Evolutionary conservation across 768 basidiomycete genomes (phyloP).

Genomic region (Clitopilus hobsonii): DNA sequence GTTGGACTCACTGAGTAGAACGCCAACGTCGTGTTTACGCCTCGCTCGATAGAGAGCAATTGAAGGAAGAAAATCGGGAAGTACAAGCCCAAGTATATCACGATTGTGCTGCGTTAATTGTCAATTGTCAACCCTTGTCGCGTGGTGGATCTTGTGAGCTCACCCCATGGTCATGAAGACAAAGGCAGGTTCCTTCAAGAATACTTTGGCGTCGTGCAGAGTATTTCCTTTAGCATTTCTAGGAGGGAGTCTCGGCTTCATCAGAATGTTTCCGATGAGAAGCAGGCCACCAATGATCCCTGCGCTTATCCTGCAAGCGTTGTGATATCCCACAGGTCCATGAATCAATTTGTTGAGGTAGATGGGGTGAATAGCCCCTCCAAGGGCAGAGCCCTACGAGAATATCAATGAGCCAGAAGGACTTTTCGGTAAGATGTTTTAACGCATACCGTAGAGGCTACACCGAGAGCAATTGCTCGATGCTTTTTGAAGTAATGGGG

Average conservation of each 20-base stretch:
- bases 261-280: slow-evolving; percentile 23
- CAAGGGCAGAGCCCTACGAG: slow-evolving; percentile 45
- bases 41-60: not conserved
- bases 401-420: slow-evolving; percentile 13
- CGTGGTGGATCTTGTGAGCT: not conserved
- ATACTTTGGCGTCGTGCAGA: slow-evolving; percentile 22
- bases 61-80: slow-evolving; percentile 3
- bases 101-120: not conserved
- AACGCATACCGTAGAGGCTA: slow-evolving; percentile 35
- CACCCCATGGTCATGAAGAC: slow-evolving; percentile 36
- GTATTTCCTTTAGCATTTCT: slow-evolving; percentile 23
- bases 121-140: not conserved
- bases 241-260: slow-evolving; percentile 36
- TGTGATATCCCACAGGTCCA: slow-evolving; percentile 46
- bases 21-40: not conserved
- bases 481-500: slow-evolving; percentile 45
- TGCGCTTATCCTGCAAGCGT: slow-evolving; percentile 35
- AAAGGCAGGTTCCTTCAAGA: slow-evolving; percentile 41
- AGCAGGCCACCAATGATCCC: slow-evolving; percentile 26
- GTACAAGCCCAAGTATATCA: not conserved
- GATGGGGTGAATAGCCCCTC: slow-evolving; percentile 58
- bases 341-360: slow-evolving; percentile 54
- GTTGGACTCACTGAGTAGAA: slow-evolving; percentile 1
- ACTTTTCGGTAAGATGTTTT: slow-evolving; percentile 1
- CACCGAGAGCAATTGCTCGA: slow-evolving; percentile 44